phyloP scores from a whole-genome alignment of 2,329 filamentous ascomycete genomes.

The Paraphaeosphaeria sporulosa region DNA sequence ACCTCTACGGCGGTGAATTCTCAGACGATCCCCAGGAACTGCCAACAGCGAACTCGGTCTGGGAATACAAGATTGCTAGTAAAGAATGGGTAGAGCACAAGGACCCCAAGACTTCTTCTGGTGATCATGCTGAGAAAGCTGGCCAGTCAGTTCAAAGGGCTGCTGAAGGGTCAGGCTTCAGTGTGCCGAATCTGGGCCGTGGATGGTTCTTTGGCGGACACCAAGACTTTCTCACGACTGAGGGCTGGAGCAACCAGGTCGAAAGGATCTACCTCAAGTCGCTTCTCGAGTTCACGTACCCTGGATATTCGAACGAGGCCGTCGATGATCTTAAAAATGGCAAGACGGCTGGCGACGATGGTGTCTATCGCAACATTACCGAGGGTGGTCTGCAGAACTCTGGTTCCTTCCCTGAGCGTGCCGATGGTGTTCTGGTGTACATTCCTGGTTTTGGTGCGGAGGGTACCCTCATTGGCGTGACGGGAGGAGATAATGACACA shows the following conservation, averaged over 20 bases:
- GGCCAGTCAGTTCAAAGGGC: conserved; percentile 69
- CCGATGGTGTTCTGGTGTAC: conserved; percentile 76
- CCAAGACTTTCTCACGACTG: conserved; percentile 68
- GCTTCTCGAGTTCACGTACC: conserved; percentile 78
- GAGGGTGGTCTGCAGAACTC: conserved; percentile 71
- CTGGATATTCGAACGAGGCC: conserved; percentile 70
- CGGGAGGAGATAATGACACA: conserved; percentile 72
- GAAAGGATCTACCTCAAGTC: conserved; percentile 75
- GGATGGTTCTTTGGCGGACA: conserved; percentile 85
- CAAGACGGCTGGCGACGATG: conserved; percentile 66
- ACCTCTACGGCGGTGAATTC: conserved; percentile 77
- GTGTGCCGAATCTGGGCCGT: conserved; percentile 71
- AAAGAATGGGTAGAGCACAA: conserved; percentile 69
- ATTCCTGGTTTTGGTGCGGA: conserved; percentile 78
- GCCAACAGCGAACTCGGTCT: conserved; percentile 69
- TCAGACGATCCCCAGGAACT: conserved; percentile 67
- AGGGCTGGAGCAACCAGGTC: conserved; percentile 72
- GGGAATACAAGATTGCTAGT: conserved; percentile 72
- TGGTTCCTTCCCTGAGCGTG: conserved; percentile 74
- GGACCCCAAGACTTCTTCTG: conserved; percentile 67
- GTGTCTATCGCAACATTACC: conserved; percentile 77
- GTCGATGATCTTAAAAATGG: conserved; percentile 63
- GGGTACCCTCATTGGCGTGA: conserved; percentile 79
- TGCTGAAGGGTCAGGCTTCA: conserved; percentile 76
- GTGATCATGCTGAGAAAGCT: conserved; percentile 66